phyloP scores from a whole-genome alignment of 192 early-diverging fungal species.

The Dissophora ornata region DNA sequence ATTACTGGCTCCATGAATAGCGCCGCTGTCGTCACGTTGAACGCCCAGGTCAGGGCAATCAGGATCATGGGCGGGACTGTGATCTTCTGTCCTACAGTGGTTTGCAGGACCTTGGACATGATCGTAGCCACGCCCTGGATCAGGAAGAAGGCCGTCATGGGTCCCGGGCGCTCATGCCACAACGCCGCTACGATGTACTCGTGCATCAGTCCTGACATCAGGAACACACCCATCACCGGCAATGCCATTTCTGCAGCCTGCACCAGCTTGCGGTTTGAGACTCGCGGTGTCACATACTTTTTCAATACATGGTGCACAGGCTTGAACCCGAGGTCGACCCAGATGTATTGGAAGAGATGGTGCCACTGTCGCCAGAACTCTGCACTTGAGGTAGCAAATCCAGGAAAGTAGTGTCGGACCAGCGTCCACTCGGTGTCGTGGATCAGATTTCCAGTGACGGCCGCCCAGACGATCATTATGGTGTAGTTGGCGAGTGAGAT shows the following conservation, averaged over 20 bases:
- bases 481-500: slow-evolving; percentile 43
- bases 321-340: slow-evolving; percentile 46
- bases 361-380: slow-evolving; percentile 54
- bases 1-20: slow-evolving; percentile 47
- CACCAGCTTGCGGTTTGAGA: slow-evolving; percentile 5
- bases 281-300: slow-evolving; percentile 26
- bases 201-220: slow-evolving; percentile 54
- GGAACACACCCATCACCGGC: slow-evolving; percentile 47
- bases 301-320: slow-evolving; percentile 30
- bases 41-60: slow-evolving; percentile 40
- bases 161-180: slow-evolving; percentile 31
- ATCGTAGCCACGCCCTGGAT: slow-evolving; percentile 45
- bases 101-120: slow-evolving; percentile 27
- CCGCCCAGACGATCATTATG: slow-evolving; percentile 45
- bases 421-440: slow-evolving; percentile 48
- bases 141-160: slow-evolving; percentile 44
- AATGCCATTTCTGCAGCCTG: slow-evolving; percentile 18
- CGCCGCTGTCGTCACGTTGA: slow-evolving; percentile 29
- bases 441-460: slow-evolving; percentile 32
- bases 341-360: slow-evolving; percentile 47
- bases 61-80: slow-evolving; percentile 26
- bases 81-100: slow-evolving; percentile 30
- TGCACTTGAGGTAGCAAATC: slow-evolving; percentile 41
- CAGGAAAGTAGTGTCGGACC: slow-evolving; percentile 46
- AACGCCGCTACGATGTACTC: slow-evolving; percentile 38